phyloP scores from a whole-genome alignment of 2,329 filamentous ascomycete genomes.

The Pezicula neosporulosa region DNA sequence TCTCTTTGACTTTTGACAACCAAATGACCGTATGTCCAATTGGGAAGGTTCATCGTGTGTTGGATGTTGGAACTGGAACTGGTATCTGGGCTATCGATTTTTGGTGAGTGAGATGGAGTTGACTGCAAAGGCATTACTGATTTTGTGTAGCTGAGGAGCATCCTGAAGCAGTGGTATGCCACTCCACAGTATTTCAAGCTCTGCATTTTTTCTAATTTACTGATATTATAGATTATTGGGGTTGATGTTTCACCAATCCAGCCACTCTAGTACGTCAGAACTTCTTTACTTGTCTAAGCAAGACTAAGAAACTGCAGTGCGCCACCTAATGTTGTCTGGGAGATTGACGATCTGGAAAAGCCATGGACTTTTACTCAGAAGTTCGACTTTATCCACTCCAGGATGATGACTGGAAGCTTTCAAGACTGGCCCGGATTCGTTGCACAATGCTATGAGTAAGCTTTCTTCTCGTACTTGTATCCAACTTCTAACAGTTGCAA shows the following conservation, averaged over 20 bases:
- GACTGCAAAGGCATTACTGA: not conserved
- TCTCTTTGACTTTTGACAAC: constrained; percentile 6
- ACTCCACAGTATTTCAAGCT: too few species aligned
- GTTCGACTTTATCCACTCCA: constrained; percentile 56
- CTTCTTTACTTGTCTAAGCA: not conserved
- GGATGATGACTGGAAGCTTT: constrained; percentile 52
- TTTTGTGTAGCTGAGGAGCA: constrained; percentile 10
- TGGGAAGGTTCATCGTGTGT: constrained; percentile 23
- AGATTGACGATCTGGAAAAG: constrained; percentile 55
- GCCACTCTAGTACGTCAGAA: constrained; percentile 25
- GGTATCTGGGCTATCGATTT: constrained; percentile 35
- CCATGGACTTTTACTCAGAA: constrained; percentile 38
- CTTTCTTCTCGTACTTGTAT: not conserved
- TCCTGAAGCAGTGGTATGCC: constrained; percentile 13
- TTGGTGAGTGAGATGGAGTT: not conserved
- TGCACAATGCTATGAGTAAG: constrained; percentile 38
- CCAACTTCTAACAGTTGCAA: constrained; percentile 9
- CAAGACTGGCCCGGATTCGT: constrained; percentile 53
- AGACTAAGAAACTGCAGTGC: constrained; percentile 34
- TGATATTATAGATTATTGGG: constrained; percentile 14
- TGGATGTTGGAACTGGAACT: constrained; percentile 36
- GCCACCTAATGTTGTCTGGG: constrained; percentile 57
- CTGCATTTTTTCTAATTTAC: not conserved
- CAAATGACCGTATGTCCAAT: constrained; percentile 14
- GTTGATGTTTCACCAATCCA: constrained; percentile 23